Evolutionary conservation across 495 filamentous ascomycete species (phyloP), one percentile per base, ranked within the genome.

Genomic region (Neurospora sublineolata): DNA sequence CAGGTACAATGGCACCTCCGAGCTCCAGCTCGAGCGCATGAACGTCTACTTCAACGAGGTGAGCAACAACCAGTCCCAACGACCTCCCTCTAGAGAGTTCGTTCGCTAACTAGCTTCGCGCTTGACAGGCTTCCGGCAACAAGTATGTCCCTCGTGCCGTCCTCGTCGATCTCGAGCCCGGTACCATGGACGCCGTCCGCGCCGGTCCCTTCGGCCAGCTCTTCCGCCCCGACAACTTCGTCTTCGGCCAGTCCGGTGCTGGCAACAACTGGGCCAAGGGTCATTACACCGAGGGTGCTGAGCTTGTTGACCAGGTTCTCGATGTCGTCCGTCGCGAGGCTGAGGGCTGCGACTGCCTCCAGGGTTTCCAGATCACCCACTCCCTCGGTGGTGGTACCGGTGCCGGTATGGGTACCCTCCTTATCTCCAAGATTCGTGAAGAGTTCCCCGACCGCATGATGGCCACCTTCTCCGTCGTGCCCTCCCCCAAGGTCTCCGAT

Each of bases 241-340:
- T 99, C 81, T 98, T 98, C 85, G 95, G 95, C 75, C 95, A 99
- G 86, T 98, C 95, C 76, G 94, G 95, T 88, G 95, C 95, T 78
- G 95, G 95, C 86, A 99, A 99, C 92, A 99, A 98, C 88, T 99
- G 95, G 95, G 95, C 95, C 82, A 99, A 99, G 91, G 95, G 95
- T 82, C 95, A 99, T 85, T 99, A 99, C 89, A 99, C 95, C 72
- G 95, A 99, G 88, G 95, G 95, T 88, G 95, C 95, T 79, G 95
- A 99, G 88, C 89, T 99, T 75, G 95, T 99, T 69, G 95, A 99
- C 86, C 88, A 97, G 77, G 95, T 99, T 74, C 87, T 99, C 77
- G 95, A 99, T 84, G 95, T 99, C 75, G 94, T 99, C 76, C 95
- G 95, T 82, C 96, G 95, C 79, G 95, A 99, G 87, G 95, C 96